phyloP scores from a whole-genome alignment of 371 early-diverging fungal species.

The Apophysomyces sp. region DNA sequence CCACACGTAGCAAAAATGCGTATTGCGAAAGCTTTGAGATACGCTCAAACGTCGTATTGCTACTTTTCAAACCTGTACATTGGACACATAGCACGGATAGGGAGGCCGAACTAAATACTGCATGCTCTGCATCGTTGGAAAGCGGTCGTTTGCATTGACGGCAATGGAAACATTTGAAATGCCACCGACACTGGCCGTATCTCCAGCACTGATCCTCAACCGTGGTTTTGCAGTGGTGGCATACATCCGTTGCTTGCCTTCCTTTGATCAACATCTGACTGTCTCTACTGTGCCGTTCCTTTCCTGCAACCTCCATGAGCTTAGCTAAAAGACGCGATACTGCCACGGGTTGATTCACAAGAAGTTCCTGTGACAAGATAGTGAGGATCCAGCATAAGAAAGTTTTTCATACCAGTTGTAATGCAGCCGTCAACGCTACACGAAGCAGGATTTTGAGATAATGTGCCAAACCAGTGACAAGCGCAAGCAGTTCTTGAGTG shows the following conservation, averaged over 20 bases:
- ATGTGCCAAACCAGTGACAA: slow-evolving; percentile 93
- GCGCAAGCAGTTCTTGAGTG: slow-evolving; percentile 85
- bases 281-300: slow-evolving; percentile 44
- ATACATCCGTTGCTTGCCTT: slow-evolving; percentile 72
- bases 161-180: slow-evolving; percentile 79
- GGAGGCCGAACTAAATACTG: slow-evolving; percentile 45
- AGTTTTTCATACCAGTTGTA: slow-evolving; percentile 69
- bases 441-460: slow-evolving; percentile 89
- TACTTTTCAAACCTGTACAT: slow-evolving; percentile 32
- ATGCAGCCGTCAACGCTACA: slow-evolving; percentile 82
- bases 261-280: slow-evolving; percentile 46
- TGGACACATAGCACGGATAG: slow-evolving; percentile 48
- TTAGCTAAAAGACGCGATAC: slow-evolving; percentile 61
- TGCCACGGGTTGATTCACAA: slow-evolving; percentile 37
- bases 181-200: slow-evolving; percentile 75
- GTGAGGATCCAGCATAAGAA: not conserved
- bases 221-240: slow-evolving; percentile 70
- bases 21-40: slow-evolving; percentile 91
- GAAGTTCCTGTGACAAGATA: slow-evolving; percentile 23
- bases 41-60: slow-evolving; percentile 42
- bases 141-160: slow-evolving; percentile 59
- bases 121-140: slow-evolving; percentile 35
- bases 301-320: slow-evolving; percentile 55
- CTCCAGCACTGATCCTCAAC: slow-evolving; percentile 89
- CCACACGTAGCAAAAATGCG: slow-evolving; percentile 83